Percentiles rank a stretch among this genome's conserved stretches.
These are phyloP conservation scores for Strobilomyces confusus DNA, from an alignment of 768 basidiomycete genomes.

Conservation along the genomic window DNA sequence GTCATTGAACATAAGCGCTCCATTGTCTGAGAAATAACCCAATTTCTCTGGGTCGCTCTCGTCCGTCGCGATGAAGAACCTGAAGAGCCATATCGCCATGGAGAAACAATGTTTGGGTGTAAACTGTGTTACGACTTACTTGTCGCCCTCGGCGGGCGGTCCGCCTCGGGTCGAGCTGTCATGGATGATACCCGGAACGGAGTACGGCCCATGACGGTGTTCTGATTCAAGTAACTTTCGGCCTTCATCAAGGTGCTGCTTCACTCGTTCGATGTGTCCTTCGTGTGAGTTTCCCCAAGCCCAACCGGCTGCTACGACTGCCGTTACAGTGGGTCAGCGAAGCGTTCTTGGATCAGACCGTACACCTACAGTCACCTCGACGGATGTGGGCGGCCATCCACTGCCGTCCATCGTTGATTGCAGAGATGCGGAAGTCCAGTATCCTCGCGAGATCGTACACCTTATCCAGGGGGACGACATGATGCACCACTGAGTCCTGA, in stretches of 20 bases:
- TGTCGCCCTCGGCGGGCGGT: constrained; percentile 17
- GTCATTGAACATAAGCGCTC: constrained; percentile 37
- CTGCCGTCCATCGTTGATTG: constrained; percentile 24
- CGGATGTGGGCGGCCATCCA: constrained; percentile 40
- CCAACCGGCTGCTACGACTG: constrained; percentile 30
- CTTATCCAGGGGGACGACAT: constrained; percentile 22
- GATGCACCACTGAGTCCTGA: constrained; percentile 22
- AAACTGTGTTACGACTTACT: constrained; percentile 5
- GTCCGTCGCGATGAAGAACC: constrained; percentile 36
- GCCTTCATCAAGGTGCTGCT: constrained; percentile 29
- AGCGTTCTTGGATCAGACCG: too few relatives aligned
- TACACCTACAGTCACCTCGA: constrained; percentile 35
- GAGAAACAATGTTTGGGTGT: background rate
- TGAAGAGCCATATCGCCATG: background rate
- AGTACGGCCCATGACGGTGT: constrained; percentile 12
- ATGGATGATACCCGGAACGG: constrained; percentile 14
- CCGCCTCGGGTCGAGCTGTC: constrained; percentile 11
- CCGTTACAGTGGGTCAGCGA: constrained; percentile 1
- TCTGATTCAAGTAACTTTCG: constrained; percentile 23
- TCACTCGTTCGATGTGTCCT: constrained; percentile 32
- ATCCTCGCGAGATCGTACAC: constrained; percentile 25
- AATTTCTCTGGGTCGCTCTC: constrained; percentile 34
- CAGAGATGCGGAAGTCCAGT: constrained; percentile 21
- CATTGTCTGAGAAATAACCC: constrained; percentile 26
- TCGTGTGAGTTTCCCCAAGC: constrained; percentile 29